Base-by-base conservation (phyloP, 495 filamentous ascomycete species). In the Bacidia gigantensis region DNA sequence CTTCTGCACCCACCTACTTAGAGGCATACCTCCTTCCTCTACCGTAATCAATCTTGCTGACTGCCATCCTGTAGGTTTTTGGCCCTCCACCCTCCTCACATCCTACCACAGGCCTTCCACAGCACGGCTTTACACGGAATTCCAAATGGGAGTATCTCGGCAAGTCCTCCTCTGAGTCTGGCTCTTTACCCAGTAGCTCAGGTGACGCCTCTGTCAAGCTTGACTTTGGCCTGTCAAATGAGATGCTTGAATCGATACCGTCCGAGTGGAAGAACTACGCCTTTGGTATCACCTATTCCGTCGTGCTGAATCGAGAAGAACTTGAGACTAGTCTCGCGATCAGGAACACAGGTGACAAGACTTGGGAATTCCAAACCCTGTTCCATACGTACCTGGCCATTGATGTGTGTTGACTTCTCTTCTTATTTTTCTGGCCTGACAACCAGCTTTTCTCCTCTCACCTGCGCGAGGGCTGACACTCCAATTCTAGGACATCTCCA, bases 111-210 rank as follows among this genome's bases (percentile, higher is more conserved):
- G 62, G 72, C 23, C 82, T 99, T 14, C 83, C 90, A 11, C 90
- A 96, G 67, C 93, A 99, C 69, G 93, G 93, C 57, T 95, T 99
- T 67, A 93, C 93, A 22, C 87, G 93, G 49, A 89, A 78, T 56
- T 85, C 83, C 44, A 74, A 69, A 44, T 81, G 78, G 78, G 76
- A 81, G 55, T 78, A 78, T 49, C 65, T 81, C 29, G 78, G 78
- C 54, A 79, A 79, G 60, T 75, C 73, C 0, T 83, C 74, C 64
- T 93, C 60, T 71, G 88, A 74, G 79, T 87, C 75, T 35, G 80
- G 75, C 21, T 80, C 84, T 58, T 67, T 71, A 3, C 59, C 66
- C 46, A 51, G 68, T 53, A 73, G 65, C 45, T 65, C 66, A 5
- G 76, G 71, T 47, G 81, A 85, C 54, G 69, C 77, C 50, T 75